phyloP scores from a whole-genome alignment of 352 stramenopile species.

The Phytophthora ohioensis region DNA sequence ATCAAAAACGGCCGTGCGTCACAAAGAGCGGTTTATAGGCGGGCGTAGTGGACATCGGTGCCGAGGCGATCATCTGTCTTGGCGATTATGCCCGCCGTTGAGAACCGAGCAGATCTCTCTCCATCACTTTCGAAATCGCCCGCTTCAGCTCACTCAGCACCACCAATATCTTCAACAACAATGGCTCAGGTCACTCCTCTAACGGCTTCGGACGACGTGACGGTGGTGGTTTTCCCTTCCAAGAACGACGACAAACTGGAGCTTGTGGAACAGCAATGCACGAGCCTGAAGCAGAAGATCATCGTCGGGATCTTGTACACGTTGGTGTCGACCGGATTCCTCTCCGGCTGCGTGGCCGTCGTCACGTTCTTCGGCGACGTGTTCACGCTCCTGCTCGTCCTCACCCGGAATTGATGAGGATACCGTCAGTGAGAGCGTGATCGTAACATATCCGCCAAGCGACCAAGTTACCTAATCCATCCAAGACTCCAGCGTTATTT shows the following conservation, averaged over 20 bases:
- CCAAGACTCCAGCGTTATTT: too few species aligned
- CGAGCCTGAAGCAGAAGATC: conserved; percentile 8
- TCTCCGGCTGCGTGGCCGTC: conserved; percentile 11
- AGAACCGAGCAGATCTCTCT: not conserved
- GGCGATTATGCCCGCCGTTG: not conserved
- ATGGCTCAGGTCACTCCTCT: conserved; percentile 27
- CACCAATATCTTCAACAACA: not conserved
- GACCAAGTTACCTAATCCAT: too few species aligned
- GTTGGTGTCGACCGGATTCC: conserved; percentile 4
- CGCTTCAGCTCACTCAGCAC: not conserved
- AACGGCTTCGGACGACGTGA: conserved; percentile 14
- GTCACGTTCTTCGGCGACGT: conserved; percentile 23
- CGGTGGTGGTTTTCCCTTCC: conserved; percentile 20
- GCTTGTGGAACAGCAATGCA: not conserved
- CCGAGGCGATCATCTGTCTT: conserved; percentile 16
- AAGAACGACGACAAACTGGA: conserved; percentile 13
- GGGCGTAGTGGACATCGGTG: conserved; percentile 9
- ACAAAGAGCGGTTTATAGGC: not conserved
- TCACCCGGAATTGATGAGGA: conserved; percentile 1
- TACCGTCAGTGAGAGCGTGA: not conserved
- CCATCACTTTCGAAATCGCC: conserved; percentile 16
- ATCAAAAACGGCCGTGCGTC: conserved; percentile 2
- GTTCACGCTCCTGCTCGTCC: conserved; percentile 27
- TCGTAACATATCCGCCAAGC: not conserved
- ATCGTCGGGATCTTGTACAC: conserved; percentile 16